phyloP scores from a whole-genome alignment of 2,329 filamentous ascomycete species.

The Zymoseptoria tritici region DNA sequence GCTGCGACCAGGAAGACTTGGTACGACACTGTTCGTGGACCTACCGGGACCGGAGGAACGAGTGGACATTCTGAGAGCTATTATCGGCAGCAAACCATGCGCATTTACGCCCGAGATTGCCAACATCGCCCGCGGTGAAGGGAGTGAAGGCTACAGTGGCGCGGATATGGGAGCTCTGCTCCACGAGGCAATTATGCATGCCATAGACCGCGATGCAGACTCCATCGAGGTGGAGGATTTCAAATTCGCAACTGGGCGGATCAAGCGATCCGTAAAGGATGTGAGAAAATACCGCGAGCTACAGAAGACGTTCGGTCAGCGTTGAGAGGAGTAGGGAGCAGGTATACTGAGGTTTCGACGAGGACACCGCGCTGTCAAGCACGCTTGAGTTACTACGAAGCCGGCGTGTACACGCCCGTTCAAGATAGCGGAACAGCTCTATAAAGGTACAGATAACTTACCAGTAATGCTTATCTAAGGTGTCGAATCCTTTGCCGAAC shows the following conservation, averaged over 20 bases:
- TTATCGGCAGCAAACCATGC: conserved; percentile 47
- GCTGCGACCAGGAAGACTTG: conserved; percentile 81
- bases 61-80: conserved; percentile 73
- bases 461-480: no score
- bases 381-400: no score
- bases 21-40: conserved; percentile 82
- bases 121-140: conserved; percentile 61
- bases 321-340: background rate
- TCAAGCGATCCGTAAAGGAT: conserved; percentile 49
- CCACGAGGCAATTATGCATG: conserved; percentile 51
- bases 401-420: no score
- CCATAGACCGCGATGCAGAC: conserved; percentile 42
- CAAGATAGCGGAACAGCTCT: no score
- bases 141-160: conserved; percentile 61
- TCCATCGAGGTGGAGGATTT: conserved; percentile 44
- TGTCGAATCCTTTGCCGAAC: no score
- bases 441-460: no score
- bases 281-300: conserved; percentile 51
- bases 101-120: conserved; percentile 44
- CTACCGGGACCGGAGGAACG: conserved; percentile 71
- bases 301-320: conserved; percentile 31
- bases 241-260: conserved; percentile 33
- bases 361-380: background rate
- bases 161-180: conserved; percentile 56
- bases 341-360: background rate